Conservation (phyloP, 2,329 filamentous ascomycete genomes). For the Aspergillus caelatus region DNA sequence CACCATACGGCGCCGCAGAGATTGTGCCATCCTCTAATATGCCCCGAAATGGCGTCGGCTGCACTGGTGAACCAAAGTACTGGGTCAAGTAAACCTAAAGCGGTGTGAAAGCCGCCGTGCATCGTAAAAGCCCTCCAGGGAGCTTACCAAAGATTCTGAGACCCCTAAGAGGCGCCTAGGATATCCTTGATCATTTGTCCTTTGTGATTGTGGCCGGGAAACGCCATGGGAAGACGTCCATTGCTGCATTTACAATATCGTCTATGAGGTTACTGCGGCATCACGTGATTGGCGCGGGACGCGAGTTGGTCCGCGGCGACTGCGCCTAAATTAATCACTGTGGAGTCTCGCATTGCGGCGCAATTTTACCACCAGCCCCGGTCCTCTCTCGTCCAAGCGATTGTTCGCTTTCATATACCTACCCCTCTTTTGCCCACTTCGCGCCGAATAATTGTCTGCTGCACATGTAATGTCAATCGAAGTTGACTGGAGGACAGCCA, state of each 20-base stretch:
- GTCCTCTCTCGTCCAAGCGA: not conserved
- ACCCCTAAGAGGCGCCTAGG: not conserved
- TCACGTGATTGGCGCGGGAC: not conserved
- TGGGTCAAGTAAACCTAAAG: slow-evolving; percentile 19
- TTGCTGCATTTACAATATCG: not conserved
- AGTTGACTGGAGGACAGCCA: slow-evolving; percentile 93
- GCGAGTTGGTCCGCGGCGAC: not conserved
- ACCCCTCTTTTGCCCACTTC: not conserved
- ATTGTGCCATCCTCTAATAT: slow-evolving; percentile 15
- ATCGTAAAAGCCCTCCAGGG: not conserved
- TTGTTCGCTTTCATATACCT: not conserved
- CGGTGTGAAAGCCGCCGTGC: slow-evolving; percentile 14
- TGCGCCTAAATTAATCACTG: slow-evolving; percentile 1
- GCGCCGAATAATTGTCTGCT: not conserved
- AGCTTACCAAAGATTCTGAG: not conserved
- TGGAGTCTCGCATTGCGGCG: slow-evolving; percentile 1
- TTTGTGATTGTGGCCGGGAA: not conserved
- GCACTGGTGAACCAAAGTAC: slow-evolving; percentile 17
- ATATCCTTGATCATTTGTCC: not conserved
- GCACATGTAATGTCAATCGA: slow-evolving; percentile 81
- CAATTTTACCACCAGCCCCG: not conserved
- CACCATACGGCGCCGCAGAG: slow-evolving; percentile 13
- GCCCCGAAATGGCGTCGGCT: not conserved
- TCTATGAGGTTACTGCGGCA: not conserved
- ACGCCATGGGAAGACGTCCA: not conserved